phyloP scores from a whole-genome alignment of 305 asterid genomes.

The Galium porrigens region DNA sequence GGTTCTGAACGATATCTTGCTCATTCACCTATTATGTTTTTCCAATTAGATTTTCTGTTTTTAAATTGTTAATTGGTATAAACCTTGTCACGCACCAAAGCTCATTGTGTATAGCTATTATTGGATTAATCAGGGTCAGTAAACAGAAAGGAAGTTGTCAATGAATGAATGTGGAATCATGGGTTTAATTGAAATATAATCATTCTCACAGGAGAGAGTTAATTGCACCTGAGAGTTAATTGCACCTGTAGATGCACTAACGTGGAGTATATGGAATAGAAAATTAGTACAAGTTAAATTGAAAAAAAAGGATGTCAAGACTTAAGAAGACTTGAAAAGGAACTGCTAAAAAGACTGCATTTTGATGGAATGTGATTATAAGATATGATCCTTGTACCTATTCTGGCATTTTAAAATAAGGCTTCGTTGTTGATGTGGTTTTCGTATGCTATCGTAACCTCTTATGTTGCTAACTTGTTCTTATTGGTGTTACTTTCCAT shows the following conservation, averaged over 20 bases:
- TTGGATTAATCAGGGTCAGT: not conserved
- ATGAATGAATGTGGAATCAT: not conserved
- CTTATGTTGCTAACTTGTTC: not conserved
- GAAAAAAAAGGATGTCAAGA: not conserved
- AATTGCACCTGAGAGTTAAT: not conserved
- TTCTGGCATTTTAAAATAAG: not conserved
- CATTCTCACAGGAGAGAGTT: not conserved
- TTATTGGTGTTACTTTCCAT: slow-evolving; percentile 5
- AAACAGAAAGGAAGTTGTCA: not conserved
- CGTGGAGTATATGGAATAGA: not conserved
- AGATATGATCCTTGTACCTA: not conserved
- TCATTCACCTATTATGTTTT: not conserved
- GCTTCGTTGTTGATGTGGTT: not conserved
- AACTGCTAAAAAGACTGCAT: not conserved
- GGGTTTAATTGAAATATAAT: not conserved
- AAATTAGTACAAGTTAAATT: not conserved
- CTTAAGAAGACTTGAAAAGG: not conserved
- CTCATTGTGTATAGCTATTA: not conserved
- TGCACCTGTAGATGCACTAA: not conserved
- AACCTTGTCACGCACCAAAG: not conserved
- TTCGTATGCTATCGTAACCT: not conserved
- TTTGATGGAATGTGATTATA: not conserved
- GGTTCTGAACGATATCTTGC: slow-evolving; percentile 28
- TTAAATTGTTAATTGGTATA: not conserved
- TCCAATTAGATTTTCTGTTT: not conserved